Evolutionary conservation across 2,329 filamentous ascomycete genomes (phyloP), one percentile per base, ranked within the genome.

Genomic region (Neophaeococcomyces aloes): DNA sequence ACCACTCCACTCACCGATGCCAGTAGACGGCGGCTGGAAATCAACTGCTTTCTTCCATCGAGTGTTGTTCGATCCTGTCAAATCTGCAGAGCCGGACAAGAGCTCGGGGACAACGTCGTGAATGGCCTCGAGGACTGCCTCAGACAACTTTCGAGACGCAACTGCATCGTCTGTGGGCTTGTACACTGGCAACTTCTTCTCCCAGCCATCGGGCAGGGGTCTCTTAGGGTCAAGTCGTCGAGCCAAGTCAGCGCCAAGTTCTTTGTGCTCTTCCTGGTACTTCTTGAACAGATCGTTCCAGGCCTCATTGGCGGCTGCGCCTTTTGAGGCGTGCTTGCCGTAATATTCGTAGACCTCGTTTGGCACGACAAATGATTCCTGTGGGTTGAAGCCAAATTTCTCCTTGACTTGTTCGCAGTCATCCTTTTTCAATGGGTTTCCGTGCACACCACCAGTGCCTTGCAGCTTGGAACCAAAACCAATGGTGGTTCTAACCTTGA

Each of bases 61-160:
- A 57, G 91, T 98, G 74, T 96, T 82, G 79, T 98, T 98, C 64
- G 91, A 96, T 63, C 86, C 86, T 64, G 91, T 98, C 75, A 98
- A 69, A 76, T 98, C 91, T 58, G 91, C 91, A 53, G 91, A 98
- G 59, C 91, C 91, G 65, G 89, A 94, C 49, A 98, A 68, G 47
- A 98, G 81, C 70, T 96, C 91, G 55, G 91, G 91, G 44, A 98
- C 63, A 54, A 72, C 78, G 40, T 75, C 68, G 73, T 94, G 79
- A 59, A 98, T 81, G 68, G 88, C 89, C 72, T 82, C 75, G 54
- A 98, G 79, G 47, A 96, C 88, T 48, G 77, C 82, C 78, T 98
- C 89, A 53, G 89, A 96, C 48, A 96, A 82, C 76, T 96, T 98
- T 65, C 91, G 83, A 56, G 89, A 91, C 53, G 91, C 91, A 55